phyloP scores from a whole-genome alignment of 2,329 filamentous ascomycete genomes.

The Diaporthe sp. region DNA sequence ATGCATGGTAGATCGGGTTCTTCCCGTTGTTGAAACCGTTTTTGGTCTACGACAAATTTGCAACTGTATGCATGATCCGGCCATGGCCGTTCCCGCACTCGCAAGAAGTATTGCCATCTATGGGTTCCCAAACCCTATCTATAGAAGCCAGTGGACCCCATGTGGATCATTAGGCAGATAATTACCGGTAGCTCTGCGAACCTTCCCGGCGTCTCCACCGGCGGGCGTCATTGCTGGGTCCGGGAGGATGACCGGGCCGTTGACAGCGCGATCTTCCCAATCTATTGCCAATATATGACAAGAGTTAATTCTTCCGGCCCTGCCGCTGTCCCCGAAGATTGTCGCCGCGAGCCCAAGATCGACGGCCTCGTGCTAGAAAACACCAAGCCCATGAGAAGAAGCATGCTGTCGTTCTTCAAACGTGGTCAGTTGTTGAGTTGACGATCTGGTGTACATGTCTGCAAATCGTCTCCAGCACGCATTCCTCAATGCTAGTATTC shows the following conservation, averaged over 20 bases:
- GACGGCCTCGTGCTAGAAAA: background rate
- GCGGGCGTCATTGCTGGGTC: conserved; percentile 4
- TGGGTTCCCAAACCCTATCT: background rate
- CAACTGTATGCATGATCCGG: background rate
- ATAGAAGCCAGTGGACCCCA: background rate
- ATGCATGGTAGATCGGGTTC: conserved; percentile 3
- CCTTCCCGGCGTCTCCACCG: background rate
- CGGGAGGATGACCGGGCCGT: background rate
- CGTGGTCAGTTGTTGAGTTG: background rate
- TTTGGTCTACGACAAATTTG: background rate
- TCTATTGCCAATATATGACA: conserved; percentile 14
- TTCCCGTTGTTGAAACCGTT: background rate
- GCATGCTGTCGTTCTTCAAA: background rate
- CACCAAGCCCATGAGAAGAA: background rate
- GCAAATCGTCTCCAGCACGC: background rate
- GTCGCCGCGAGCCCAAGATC: background rate
- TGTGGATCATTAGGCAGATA: background rate
- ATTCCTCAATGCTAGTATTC: too few relatives aligned
- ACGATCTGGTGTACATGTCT: background rate
- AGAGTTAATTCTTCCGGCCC: too few relatives aligned
- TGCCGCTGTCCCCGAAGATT: too few relatives aligned
- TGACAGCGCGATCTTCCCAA: background rate
- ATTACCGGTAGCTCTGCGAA: conserved; percentile 1
- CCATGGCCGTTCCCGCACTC: background rate
- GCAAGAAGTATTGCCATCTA: background rate